Evolutionary conservation across 2,329 filamentous ascomycete species (phyloP), one percentile per base, ranked within the genome.

Genomic region (Pseudogymnoascus sp.): DNA sequence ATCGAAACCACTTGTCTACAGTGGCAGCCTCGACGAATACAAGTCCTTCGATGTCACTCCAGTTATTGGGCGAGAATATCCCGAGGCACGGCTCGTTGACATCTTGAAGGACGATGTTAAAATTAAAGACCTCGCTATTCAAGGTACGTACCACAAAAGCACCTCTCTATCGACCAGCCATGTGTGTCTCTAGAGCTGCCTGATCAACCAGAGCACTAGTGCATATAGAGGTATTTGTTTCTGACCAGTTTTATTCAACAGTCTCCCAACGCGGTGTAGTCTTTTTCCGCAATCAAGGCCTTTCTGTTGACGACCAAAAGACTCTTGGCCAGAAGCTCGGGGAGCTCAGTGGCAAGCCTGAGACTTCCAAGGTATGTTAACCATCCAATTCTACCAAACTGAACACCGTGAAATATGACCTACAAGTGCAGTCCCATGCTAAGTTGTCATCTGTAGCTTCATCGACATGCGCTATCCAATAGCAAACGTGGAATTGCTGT

Each of bases 181-280:
- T 22, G 16, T 11, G 35, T 11, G 16, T 4, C 5, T 41, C 8
- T 11, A 5, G 9, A 9, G 38, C n/a, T 4, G 16, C 30, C 9
- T 11, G 16, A 2, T 11, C 9, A 19, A 19, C 9, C 19, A 41
- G 16, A 41, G 2, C 8, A 16, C n/a, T 8, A 11, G 2, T 12
- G 39, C 1, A 12, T 22, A 11, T 5, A 22, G 16, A 42, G 16
- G 5, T 9, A 39, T 39, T 16, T 39, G 38, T 42, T 25, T 25
- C 22, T 49, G 12, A 49, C 42, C 6, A 25, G 12, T 25, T 28
- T 25, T 23, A n/a, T n/a, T 49, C 2, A 28, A 25, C 45, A 80
- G 80, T 82, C 58, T 82, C 79, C 2, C 76, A 80, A 64, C 75
- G 80, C 5, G 80, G 80, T 1, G 80, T 83, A 0, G 77, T 82